phyloP scores from a whole-genome alignment of 768 basidiomycete species.

The Trametes coccinea region DNA sequence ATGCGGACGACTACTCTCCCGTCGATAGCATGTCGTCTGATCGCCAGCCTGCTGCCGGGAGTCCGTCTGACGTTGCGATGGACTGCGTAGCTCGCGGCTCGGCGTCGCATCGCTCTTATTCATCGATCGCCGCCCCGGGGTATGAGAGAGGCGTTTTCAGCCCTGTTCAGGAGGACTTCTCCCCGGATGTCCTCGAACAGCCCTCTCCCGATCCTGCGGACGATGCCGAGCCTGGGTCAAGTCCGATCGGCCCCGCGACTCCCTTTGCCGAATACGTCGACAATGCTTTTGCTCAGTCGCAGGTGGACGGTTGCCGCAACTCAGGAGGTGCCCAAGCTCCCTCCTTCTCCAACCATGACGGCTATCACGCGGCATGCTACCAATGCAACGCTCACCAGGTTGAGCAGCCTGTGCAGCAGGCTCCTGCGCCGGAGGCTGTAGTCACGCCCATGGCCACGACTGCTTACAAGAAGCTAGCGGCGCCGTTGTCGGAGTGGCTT shows the following conservation, averaged over 20 bases:
- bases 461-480: constrained; percentile 70
- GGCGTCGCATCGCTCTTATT: constrained; percentile 5
- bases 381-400: constrained; percentile 26
- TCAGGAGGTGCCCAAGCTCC: constrained; percentile 10
- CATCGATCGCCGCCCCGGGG: background rate
- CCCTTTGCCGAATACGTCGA: constrained; percentile 79
- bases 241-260: constrained; percentile 72
- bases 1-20: constrained; percentile 36
- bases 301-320: constrained; percentile 6
- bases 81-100: constrained; percentile 20
- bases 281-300: constrained; percentile 56
- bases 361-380: constrained; percentile 31
- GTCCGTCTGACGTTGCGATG: constrained; percentile 23
- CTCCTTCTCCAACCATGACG: constrained; percentile 25
- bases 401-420: constrained; percentile 36
- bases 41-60: background rate
- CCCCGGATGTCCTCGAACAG: constrained; percentile 55
- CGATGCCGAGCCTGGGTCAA: constrained; percentile 57
- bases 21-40: constrained; percentile 27
- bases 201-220: constrained; percentile 56
- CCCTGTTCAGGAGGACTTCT: constrained; percentile 66
- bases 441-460: constrained; percentile 51
- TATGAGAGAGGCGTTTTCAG: constrained; percentile 51
- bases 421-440: constrained; percentile 42
- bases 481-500: constrained; percentile 79